Evolutionary conservation across 805 yeast genomes (phyloP), one percentile per base, ranked within the genome.

Genomic region (Nakazawaea molendinolei): DNA sequence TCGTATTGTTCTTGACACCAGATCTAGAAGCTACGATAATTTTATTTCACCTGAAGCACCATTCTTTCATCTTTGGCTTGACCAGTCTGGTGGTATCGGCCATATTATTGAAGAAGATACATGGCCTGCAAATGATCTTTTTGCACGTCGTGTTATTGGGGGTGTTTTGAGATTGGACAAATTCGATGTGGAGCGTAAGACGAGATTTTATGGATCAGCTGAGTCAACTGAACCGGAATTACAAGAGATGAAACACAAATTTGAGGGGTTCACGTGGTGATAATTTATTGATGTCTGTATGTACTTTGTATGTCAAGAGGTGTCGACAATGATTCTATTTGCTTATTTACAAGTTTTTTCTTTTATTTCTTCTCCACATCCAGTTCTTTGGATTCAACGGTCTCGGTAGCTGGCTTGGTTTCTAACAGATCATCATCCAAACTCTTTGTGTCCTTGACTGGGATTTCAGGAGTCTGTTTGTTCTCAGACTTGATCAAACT

Each of bases 401-500:
- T 18, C n/a, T n/a, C n/a, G n/a, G n/a, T n/a, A n/a, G n/a, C n/a
- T n/a, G n/a, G n/a, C n/a, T n/a, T n/a, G n/a, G 8, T 15, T 19
- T 26, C 20, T 20, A 13, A 35, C 9, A 40, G 42, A 23, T 50
- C 66, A 33, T 74, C 84, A 47, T 79, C 86, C 44, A 79, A 59
- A 48, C 70, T 76, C 48, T 78, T 53, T 42, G 67, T 69, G 54
- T 80, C 87, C 48, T 72, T 71, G 28, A 81, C 80, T 47, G 69
- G 67, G 27, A 79, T 74, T 41, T 74, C 67, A 37, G 57, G 53
- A 33, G 86, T 95, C 61, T 92, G 89, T 54, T 76, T 71, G 56
- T 81, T 86, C 64, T 90, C 98, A 53, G 85, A 92, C 59, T 84
- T 72, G 65, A 90, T 90, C 46, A 81, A 65, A 46, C 79, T 81